A percentile compares a stretch with the other conserved stretches of the same genome.
phyloP scores from a whole-genome alignment of 202 grass and related monocot species.

The Setaria italica region DNA sequence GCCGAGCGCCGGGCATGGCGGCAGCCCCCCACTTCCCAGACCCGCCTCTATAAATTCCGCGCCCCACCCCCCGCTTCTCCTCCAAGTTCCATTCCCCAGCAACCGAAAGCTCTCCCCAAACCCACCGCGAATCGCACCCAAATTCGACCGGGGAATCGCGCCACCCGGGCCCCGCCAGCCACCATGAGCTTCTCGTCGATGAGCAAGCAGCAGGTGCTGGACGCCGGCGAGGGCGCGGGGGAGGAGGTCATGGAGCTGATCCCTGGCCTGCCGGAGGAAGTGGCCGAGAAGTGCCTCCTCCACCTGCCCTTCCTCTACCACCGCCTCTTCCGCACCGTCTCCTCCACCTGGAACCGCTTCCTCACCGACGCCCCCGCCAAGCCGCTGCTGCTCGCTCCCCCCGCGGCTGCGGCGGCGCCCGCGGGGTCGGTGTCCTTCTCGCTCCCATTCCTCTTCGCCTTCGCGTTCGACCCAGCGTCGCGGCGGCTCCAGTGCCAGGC shows the following conservation, averaged over 20 bases:
- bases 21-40: background rate
- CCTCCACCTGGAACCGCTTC: slow-evolving; percentile 82
- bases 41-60: slow-evolving; percentile 53
- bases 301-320: slow-evolving; percentile 97
- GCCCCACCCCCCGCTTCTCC: background rate
- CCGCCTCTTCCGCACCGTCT: slow-evolving; percentile 85
- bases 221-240: slow-evolving; percentile 22
- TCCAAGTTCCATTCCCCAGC: background rate
- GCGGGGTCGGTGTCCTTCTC: slow-evolving; percentile 48
- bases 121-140: slow-evolving; percentile 29
- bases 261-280: slow-evolving; percentile 86
- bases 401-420: background rate
- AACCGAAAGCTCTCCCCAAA: background rate
- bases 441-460: slow-evolving; percentile 81
- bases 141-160: slow-evolving; percentile 23
- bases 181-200: slow-evolving; percentile 55
- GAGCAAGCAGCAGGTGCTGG: slow-evolving; percentile 58
- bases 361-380: slow-evolving; percentile 56
- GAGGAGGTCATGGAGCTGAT: slow-evolving; percentile 67
- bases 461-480: slow-evolving; percentile 72
- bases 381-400: slow-evolving; percentile 25
- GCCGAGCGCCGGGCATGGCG: background rate
- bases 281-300: slow-evolving; percentile 97
- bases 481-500: slow-evolving; percentile 95
- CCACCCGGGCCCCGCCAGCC: background rate